A percentile compares a stretch with the other conserved stretches of the same genome.
Evolutionary conservation across 2,329 filamentous ascomycete genomes (phyloP).

Genomic region (Penicillium freii): DNA sequence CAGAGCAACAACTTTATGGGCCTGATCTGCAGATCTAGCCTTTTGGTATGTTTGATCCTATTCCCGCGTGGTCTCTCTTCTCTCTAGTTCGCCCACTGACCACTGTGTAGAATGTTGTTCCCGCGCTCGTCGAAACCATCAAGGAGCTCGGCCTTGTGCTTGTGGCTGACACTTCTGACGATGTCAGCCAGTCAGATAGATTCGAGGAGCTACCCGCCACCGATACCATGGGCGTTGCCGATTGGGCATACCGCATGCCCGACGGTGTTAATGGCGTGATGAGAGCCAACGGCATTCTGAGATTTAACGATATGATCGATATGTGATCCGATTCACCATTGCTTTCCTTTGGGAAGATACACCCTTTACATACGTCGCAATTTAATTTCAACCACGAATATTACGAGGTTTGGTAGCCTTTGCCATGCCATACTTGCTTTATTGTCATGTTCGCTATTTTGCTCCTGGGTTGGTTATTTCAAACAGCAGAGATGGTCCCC

Average conservation of each 20-base stretch:
- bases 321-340: conserved; percentile 44
- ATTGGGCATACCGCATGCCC: conserved; percentile 57
- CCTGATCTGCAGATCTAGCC: conserved; percentile 79
- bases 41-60: conserved; percentile 65
- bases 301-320: conserved; percentile 91
- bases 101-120: conserved; percentile 78
- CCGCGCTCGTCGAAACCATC: conserved; percentile 85
- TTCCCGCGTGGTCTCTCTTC: background rate
- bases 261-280: conserved; percentile 85
- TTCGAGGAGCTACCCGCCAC: conserved; percentile 22
- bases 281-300: conserved; percentile 79
- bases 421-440: conserved; percentile 11
- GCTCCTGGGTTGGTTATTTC: conserved; percentile 3
- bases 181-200: conserved; percentile 36
- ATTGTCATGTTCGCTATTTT: conserved; percentile 6
- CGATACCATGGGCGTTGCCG: conserved; percentile 33
- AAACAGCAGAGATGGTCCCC: background rate
- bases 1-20: conserved; percentile 99
- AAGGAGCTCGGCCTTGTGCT: conserved; percentile 91
- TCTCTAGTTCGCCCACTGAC: conserved; percentile 14
- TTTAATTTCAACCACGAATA: conserved; percentile 19
- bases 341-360: conserved; percentile 1
- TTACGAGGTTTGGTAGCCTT: conserved; percentile 20
- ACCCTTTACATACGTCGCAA: conserved; percentile 8
- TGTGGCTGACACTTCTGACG: conserved; percentile 78